Conservation (phyloP, 257 asterid genomes). For the Nicotiana paniculata region DNA sequence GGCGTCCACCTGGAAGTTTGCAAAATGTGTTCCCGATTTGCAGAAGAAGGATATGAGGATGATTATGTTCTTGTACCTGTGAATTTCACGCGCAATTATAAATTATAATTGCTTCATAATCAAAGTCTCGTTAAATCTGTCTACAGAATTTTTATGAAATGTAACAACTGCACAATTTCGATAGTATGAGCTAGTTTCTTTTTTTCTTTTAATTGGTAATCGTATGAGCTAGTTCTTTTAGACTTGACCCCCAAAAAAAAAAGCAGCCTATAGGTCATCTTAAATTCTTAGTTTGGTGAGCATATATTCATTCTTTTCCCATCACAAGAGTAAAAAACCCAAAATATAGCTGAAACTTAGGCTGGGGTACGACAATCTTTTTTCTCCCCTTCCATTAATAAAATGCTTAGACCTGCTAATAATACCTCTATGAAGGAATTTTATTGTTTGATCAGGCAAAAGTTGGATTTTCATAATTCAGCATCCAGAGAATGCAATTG, state of each 20-base stretch:
- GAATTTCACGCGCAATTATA: not conserved
- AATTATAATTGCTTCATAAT: not conserved
- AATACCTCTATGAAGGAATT: not conserved
- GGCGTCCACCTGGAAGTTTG: slow-evolving; percentile 98
- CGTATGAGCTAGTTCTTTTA: not conserved
- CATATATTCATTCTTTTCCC: not conserved
- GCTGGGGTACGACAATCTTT: not conserved
- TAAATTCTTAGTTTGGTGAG: not conserved
- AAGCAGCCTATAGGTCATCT: not conserved
- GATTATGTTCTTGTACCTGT: slow-evolving; percentile 99
- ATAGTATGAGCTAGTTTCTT: not conserved
- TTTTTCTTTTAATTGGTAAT: not conserved
- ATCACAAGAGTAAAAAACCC: not conserved
- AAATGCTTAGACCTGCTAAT: not conserved
- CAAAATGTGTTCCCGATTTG: slow-evolving; percentile 98
- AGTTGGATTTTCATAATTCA: too few species aligned
- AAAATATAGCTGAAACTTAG: not conserved
- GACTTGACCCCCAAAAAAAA: not conserved
- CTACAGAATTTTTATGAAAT: not conserved
- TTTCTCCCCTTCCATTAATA: not conserved
- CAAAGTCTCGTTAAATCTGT: not conserved
- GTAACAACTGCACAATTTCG: not conserved
- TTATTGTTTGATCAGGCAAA: too few species aligned
- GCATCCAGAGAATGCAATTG: too few species aligned
- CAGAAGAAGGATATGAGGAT: slow-evolving; percentile 94